Base-by-base conservation (phyloP, 345 rosid genomes). In the Lepidium didymum region DNA sequence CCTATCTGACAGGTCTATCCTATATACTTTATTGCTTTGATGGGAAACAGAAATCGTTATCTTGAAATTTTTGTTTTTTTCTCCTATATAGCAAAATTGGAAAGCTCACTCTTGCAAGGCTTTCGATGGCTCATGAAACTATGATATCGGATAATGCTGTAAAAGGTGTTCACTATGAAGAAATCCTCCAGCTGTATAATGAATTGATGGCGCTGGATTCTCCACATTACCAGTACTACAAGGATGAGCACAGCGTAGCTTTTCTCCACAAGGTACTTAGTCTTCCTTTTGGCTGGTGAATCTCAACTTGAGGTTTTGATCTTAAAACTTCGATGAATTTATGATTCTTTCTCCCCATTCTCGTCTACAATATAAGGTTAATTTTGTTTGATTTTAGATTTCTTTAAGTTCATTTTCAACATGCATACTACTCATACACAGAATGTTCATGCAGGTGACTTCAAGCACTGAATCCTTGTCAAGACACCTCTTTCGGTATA, bases 61-160 rank as follows among this genome's bases (percentile, higher is more conserved):
- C 56, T 3, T 47, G 19, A 15, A 21, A 21, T 54, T 56, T 49
- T 35, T 38, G 16, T 56, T 62, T 23, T 68, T 64, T 10, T 21
- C 34, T 27, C 66, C n/a, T 67, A 42, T 58, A 67, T 79, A 90
- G 96, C 78, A 93, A 93, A 86, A 88, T 93, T 67, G 94, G 96
- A 63, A 93, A 93, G 83, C 91, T 93, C 75, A 86, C 90, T 8
- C 87, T 90, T 70, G 98, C 95, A 16, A 88, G 90, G 80, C 80
- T 91, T 79, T 73, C 88, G 86, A 84, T 77, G 77, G 95, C 97
- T 57, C 75, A 62, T 68, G 84, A 91, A 77, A 79, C 67, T 52
- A 74, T 81, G 77, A 16, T 40, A 42, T 62, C 64, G 55, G 63
- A 78, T 44, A 53, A 31, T 66, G 43, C 77, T 34, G 68, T 56